A percentile compares a stretch with the other conserved stretches of the same genome.
phyloP scores from a whole-genome alignment of 73 alveolate species.

The Stentor roeselii region DNA sequence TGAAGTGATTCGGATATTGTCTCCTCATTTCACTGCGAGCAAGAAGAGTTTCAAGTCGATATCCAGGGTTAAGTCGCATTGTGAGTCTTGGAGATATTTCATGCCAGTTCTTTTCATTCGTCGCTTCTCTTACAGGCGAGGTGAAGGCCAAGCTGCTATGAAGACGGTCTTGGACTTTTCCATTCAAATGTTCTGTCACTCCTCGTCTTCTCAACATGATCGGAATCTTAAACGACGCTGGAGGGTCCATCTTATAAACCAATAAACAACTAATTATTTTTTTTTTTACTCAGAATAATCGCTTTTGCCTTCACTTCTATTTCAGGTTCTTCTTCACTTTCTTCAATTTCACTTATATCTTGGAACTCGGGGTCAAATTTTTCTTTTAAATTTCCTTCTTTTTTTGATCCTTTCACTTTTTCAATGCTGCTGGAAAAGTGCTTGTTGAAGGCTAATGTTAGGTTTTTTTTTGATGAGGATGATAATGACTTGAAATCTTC shows the following conservation, averaged over 20 bases:
- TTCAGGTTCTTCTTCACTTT: constrained; percentile 29
- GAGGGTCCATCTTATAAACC: constrained; percentile 21
- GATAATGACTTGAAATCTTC: constrained; percentile 28
- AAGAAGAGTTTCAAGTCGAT: background rate
- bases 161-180: background rate
- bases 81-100: constrained; percentile 8
- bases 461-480: constrained; percentile 31
- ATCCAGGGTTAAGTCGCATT: constrained; percentile 25
- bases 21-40: constrained; percentile 23
- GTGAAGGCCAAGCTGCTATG: constrained; percentile 5
- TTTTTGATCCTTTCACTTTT: constrained; percentile 24
- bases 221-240: constrained; percentile 2
- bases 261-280: constrained; percentile 6
- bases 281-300: background rate
- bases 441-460: constrained; percentile 43
- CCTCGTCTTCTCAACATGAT: background rate
- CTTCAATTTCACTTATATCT: constrained; percentile 11
- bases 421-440: constrained; percentile 25
- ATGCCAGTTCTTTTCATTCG: background rate
- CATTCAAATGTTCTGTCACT: background rate
- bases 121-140: background rate
- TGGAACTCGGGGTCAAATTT: background rate
- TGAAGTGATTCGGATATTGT: background rate
- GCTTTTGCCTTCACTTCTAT: constrained; percentile 24
- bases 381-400: background rate